A percentile compares a stretch with the other conserved stretches of the same genome.
phyloP scores from a whole-genome alignment of 78 protist species.

The Dictyostelium capitatum region DNA sequence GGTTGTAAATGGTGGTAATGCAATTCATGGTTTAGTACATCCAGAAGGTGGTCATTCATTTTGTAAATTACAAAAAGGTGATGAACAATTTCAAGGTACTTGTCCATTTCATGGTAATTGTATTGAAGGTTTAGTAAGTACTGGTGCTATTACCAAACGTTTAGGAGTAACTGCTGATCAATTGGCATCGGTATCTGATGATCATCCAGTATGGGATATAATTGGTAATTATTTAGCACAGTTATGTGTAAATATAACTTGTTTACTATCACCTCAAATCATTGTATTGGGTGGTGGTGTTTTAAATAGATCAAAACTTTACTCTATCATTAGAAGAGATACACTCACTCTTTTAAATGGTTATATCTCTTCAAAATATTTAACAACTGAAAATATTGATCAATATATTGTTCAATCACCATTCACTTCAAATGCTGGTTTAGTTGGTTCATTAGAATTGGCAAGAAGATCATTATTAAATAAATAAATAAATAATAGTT shows the following conservation, averaged over 20 bases:
- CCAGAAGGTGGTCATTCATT: constrained; percentile 94
- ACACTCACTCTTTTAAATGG: constrained; percentile 70
- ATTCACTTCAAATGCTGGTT: constrained; percentile 65
- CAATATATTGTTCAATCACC: constrained; percentile 72
- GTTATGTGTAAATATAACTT: constrained; percentile 82
- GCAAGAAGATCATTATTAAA: constrained; percentile 56
- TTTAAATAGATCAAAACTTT: constrained; percentile 81
- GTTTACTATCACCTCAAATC: constrained; percentile 64
- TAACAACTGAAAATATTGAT: constrained; percentile 46
- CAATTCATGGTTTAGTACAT: constrained; percentile 87
- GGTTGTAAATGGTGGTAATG: constrained; percentile 48
- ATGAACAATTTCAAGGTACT: constrained; percentile 46
- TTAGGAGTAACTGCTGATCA: constrained; percentile 30
- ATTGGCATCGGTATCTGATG: constrained; percentile 65
- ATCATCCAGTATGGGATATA: constrained; percentile 83
- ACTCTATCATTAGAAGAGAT: constrained; percentile 48
- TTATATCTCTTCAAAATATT: constrained; percentile 71
- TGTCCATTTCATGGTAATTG: constrained; percentile 90
- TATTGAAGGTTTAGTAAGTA: constrained; percentile 85
- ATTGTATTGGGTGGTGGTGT: constrained; percentile 95
- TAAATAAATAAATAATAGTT: no score
- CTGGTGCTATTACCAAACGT: constrained; percentile 86
- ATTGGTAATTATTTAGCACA: constrained; percentile 90
- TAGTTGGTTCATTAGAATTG: constrained; percentile 81
- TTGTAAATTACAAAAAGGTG: not conserved